A percentile compares a stretch with the other conserved stretches of the same genome.
These are phyloP conservation scores for Lactifluus volemus DNA, from an alignment of 768 basidiomycete genomes.

Conservation along the genomic window DNA sequence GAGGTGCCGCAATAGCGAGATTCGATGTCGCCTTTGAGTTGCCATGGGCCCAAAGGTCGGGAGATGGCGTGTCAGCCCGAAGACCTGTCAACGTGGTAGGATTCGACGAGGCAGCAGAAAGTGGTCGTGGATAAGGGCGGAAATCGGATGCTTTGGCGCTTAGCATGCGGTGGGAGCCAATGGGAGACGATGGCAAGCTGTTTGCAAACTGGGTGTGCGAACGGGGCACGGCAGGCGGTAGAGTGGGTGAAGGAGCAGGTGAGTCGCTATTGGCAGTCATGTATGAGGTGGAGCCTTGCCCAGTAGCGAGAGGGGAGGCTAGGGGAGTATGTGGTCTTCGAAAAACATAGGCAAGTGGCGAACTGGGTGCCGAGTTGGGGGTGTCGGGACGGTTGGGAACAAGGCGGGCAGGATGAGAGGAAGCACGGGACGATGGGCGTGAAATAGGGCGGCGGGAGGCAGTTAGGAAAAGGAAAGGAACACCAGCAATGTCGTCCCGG, in stretches of 20 bases:
- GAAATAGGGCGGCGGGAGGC: conserved; percentile 72
- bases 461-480: conserved; percentile 76
- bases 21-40: conserved; percentile 67
- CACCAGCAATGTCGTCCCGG: conserved; percentile 73
- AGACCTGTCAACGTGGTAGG: conserved; percentile 41
- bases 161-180: conserved; percentile 76
- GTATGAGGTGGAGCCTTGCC: conserved; percentile 43
- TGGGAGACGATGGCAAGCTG: conserved; percentile 75
- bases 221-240: conserved; percentile 49
- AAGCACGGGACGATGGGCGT: conserved; percentile 72
- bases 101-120: conserved; percentile 63
- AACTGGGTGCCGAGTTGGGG: conserved; percentile 63
- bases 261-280: conserved; percentile 44
- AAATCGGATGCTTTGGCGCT: conserved; percentile 90
- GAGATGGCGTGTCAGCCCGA: conserved; percentile 76
- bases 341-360: conserved; percentile 67
- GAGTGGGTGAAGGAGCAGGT: conserved; percentile 61
- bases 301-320: conserved; percentile 65
- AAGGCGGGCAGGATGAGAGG: conserved; percentile 58
- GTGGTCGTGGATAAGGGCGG: conserved; percentile 72
- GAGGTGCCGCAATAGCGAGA: conserved; percentile 84
- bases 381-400: conserved; percentile 62
- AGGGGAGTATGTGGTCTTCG: conserved; percentile 74
- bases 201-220: conserved; percentile 58
- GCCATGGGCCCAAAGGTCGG: conserved; percentile 79